phyloP scores from a whole-genome alignment of 768 basidiomycete species.

The Phanerochaete carnosa region DNA sequence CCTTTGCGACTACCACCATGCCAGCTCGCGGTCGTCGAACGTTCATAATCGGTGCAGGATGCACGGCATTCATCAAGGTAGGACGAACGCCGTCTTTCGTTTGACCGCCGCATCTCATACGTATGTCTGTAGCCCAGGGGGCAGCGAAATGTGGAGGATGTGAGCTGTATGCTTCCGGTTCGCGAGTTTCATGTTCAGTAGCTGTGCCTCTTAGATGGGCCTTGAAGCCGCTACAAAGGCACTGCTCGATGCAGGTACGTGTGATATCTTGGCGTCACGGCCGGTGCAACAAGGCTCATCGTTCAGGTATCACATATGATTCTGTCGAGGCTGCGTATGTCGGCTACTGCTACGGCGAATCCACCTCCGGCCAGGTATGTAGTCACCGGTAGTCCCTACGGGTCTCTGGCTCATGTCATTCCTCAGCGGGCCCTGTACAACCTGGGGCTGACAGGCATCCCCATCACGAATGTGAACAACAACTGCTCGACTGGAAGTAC shows the following conservation, averaged over 20 bases:
- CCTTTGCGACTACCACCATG: conserved; percentile 11
- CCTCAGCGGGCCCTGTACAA: conserved; percentile 72
- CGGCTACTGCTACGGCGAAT: conserved; percentile 79
- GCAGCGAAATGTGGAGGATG: conserved; percentile 67
- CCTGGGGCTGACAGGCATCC: conserved; percentile 80
- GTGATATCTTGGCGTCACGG: background rate
- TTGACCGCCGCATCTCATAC: background rate
- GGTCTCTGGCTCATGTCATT: background rate
- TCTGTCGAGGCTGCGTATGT: conserved; percentile 68
- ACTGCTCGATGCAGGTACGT: conserved; percentile 73
- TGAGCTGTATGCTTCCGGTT: conserved; percentile 28
- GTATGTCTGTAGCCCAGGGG: conserved; percentile 54
- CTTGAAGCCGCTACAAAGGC: conserved; percentile 87
- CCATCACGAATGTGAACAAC: conserved; percentile 85
- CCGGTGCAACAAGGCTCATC: background rate
- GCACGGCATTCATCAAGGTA: conserved; percentile 78
- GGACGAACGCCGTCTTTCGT: conserved; percentile 8
- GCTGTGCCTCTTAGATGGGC: conserved; percentile 56
- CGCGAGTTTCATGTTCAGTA: background rate
- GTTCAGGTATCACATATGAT: conserved; percentile 79
- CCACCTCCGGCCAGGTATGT: conserved; percentile 68
- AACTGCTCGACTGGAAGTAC: conserved; percentile 83
- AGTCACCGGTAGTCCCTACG: background rate
- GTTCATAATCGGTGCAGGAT: conserved; percentile 72
- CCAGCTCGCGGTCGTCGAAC: conserved; percentile 27